phyloP scores from a whole-genome alignment of 106 monocot genomes.

The Dendrobium nobile region DNA sequence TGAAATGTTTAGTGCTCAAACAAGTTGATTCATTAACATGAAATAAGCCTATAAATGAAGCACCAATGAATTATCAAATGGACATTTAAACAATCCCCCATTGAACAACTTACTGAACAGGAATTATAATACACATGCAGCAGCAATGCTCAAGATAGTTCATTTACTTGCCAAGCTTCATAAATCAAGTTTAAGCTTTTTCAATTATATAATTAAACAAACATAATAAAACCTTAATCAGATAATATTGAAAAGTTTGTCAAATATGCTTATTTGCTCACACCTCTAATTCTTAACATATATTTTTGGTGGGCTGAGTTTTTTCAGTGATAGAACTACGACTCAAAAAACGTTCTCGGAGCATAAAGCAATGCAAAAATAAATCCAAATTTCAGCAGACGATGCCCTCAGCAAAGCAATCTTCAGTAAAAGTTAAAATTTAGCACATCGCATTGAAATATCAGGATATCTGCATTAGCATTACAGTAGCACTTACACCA shows the following conservation, averaged over 20 bases:
- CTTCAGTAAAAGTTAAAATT: too few relatives aligned
- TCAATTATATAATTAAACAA: background rate
- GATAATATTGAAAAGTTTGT: background rate
- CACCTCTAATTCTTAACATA: background rate
- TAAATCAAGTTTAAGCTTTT: background rate
- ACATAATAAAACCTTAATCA: background rate
- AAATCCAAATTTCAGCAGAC: too few relatives aligned
- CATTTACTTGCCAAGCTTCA: background rate
- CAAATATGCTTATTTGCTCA: background rate
- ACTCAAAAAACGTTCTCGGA: background rate
- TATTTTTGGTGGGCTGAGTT: background rate
- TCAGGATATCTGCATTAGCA: too few relatives aligned
- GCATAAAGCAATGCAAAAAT: background rate
- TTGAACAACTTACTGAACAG: background rate
- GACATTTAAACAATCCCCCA: background rate
- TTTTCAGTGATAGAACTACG: background rate
- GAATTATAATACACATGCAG: background rate
- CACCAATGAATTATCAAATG: background rate
- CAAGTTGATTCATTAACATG: background rate
- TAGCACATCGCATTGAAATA: too few relatives aligned
- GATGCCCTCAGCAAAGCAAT: too few relatives aligned
- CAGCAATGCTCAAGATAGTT: background rate
- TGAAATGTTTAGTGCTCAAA: background rate
- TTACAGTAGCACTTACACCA: too few relatives aligned
- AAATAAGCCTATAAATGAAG: background rate